Conservation (phyloP, 345 rosid genomes). For the Iberis pinnata region DNA sequence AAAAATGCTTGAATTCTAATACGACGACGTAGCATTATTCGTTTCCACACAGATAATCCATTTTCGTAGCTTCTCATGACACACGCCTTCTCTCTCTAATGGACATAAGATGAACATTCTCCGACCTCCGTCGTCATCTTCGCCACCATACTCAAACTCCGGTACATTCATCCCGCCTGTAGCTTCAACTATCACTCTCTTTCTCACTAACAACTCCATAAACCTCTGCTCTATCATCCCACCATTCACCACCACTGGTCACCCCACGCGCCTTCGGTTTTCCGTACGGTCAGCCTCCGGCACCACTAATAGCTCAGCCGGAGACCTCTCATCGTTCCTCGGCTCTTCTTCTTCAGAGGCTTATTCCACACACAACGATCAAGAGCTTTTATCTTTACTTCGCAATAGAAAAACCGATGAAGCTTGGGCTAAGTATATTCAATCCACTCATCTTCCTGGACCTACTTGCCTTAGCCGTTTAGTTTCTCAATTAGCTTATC, state of each 20-base stretch:
- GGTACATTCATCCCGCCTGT: not conserved
- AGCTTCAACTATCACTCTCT: slow-evolving; percentile 8
- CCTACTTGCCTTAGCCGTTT: slow-evolving; percentile 91
- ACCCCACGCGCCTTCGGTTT: slow-evolving; percentile 24
- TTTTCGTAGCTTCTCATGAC: slow-evolving; percentile 4
- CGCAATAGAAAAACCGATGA: slow-evolving; percentile 67
- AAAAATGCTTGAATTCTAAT: slow-evolving; percentile 5
- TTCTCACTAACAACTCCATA: slow-evolving; percentile 8
- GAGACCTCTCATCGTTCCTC: slow-evolving; percentile 19
- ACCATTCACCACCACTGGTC: slow-evolving; percentile 23
- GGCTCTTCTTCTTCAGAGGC: slow-evolving; percentile 16
- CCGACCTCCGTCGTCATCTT: slow-evolving; percentile 32
- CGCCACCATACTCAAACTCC: slow-evolving; percentile 14
- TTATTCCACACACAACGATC: slow-evolving; percentile 36
- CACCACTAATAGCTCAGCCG: slow-evolving; percentile 30
- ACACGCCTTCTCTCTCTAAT: slow-evolving; percentile 16
- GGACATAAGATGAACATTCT: slow-evolving; percentile 63
- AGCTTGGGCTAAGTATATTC: slow-evolving; percentile 71
- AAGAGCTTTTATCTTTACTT: slow-evolving; percentile 60
- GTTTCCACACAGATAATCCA: slow-evolving; percentile 41
- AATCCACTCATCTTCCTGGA: slow-evolving; percentile 53
- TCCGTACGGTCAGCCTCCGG: slow-evolving; percentile 30
- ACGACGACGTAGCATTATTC: slow-evolving; percentile 40
- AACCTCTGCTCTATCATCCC: slow-evolving; percentile 23
- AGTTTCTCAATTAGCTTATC: slow-evolving; percentile 74